phyloP scores from a whole-genome alignment of 371 early-diverging fungal genomes.

The Syncephalis plumigaleata region DNA sequence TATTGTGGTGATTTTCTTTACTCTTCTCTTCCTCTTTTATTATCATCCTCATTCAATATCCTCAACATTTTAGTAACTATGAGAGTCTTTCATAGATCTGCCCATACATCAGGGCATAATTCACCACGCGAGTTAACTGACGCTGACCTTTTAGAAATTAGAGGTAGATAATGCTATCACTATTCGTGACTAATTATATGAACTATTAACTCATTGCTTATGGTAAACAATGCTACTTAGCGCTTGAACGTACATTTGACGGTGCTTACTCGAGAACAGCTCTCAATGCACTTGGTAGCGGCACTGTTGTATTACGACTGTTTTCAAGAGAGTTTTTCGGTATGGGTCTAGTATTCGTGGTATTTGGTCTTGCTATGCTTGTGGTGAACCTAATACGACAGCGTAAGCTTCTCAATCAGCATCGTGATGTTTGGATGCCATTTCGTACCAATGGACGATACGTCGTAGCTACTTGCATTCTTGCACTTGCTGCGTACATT shows the following conservation, averaged over 20 bases:
- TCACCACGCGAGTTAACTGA: too few species aligned
- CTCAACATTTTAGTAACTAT: too few species aligned
- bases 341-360: constrained; percentile 55
- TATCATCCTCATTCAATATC: too few species aligned
- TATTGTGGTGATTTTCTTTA: too few species aligned
- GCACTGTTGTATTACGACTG: constrained; percentile 43
- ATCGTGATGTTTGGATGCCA: background rate
- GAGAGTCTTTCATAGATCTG: too few species aligned
- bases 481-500: background rate
- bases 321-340: constrained; percentile 50
- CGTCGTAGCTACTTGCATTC: background rate
- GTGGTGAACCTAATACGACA: constrained; percentile 39
- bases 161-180: too few species aligned
- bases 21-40: too few species aligned
- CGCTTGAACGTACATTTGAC: constrained; percentile 57
- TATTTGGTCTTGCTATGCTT: constrained; percentile 42
- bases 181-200: too few species aligned
- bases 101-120: too few species aligned
- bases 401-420: constrained; percentile 1
- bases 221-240: constrained; percentile 11
- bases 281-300: constrained; percentile 42
- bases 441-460: background rate
- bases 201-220: too few species aligned
- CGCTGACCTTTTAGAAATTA: too few species aligned
- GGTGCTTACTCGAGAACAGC: constrained; percentile 67